A percentile compares a stretch with the other conserved stretches of the same genome.
Evolutionary conservation across 2,329 filamentous ascomycete genomes (phyloP).

Genomic region (Ophiostoma ulmi): DNA sequence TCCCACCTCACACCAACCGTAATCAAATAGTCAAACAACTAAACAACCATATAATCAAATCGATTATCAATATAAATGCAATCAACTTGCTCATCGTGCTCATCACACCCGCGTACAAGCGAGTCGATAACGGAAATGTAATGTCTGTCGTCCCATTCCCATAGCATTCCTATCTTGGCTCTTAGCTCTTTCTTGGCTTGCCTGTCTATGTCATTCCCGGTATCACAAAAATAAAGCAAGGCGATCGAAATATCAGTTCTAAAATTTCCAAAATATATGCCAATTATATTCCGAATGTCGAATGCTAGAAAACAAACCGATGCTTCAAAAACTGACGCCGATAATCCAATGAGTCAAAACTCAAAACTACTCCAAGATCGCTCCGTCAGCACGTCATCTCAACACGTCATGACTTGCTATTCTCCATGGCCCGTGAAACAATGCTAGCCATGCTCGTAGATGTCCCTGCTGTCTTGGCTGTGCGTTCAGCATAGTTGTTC

Average conservation of each 20-base stretch:
- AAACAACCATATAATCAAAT: background rate
- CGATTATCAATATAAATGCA: background rate
- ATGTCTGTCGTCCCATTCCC: background rate
- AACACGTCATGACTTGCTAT: background rate
- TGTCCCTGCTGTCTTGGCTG: background rate
- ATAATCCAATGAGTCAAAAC: background rate
- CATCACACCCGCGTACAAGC: background rate
- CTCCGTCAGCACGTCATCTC: background rate
- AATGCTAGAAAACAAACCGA: background rate
- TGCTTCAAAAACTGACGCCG: background rate
- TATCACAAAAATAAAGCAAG: no score
- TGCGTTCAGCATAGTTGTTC: slow-evolving; percentile 38
- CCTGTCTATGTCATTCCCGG: background rate
- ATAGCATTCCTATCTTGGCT: background rate
- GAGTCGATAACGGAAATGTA: background rate
- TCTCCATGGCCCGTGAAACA: slow-evolving; percentile 1
- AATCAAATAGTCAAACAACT: background rate
- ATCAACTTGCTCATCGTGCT: background rate
- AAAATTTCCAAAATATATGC: background rate
- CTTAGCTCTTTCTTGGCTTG: background rate
- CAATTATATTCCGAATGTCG: background rate
- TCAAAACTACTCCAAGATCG: background rate
- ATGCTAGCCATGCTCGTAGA: slow-evolving; percentile 3
- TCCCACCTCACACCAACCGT: background rate
- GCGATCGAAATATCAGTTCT: no score